phyloP scores from a whole-genome alignment of 1,139 yeast species.

The Pichia terricola region DNA sequence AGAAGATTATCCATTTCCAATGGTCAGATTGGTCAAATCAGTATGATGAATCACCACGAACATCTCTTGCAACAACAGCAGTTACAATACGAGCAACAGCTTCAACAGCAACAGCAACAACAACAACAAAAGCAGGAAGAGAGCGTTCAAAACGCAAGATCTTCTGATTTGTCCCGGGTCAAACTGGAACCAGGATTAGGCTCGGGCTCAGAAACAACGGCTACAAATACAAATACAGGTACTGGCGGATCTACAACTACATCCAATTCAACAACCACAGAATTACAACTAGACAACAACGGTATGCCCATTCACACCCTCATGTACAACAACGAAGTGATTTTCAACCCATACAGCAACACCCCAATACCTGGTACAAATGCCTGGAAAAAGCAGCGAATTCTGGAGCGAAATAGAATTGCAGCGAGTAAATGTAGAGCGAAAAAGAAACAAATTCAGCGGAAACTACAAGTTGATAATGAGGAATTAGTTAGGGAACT shows the following conservation, averaged over 20 bases:
- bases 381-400: constrained; percentile 67
- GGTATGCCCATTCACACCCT: constrained; percentile 45
- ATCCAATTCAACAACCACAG: constrained; percentile 3
- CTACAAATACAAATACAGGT: constrained; percentile 3
- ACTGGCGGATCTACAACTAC: constrained; percentile 2
- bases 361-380: constrained; percentile 73
- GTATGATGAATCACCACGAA: constrained; percentile 21
- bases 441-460: constrained; percentile 51
- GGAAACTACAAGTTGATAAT: constrained; percentile 42
- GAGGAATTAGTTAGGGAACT: constrained; percentile 9
- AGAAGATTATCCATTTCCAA: constrained; percentile 67
- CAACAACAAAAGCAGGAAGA: background rate
- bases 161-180: too few relatives aligned
- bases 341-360: constrained; percentile 40
- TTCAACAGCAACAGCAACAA: constrained; percentile 2
- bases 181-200: too few relatives aligned
- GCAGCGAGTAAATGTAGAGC: constrained; percentile 96
- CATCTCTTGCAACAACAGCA: background rate
- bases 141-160: too few relatives aligned
- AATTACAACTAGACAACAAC: constrained; percentile 17
- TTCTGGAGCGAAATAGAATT: constrained; percentile 77
- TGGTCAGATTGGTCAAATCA: constrained; percentile 68
- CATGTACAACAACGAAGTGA: constrained; percentile 52
- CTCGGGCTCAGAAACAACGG: constrained; percentile 5
- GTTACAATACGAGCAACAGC: background rate